Base-by-base conservation (phyloP, 371 early-diverging fungal species). In the Mortierella sp. region DNA sequence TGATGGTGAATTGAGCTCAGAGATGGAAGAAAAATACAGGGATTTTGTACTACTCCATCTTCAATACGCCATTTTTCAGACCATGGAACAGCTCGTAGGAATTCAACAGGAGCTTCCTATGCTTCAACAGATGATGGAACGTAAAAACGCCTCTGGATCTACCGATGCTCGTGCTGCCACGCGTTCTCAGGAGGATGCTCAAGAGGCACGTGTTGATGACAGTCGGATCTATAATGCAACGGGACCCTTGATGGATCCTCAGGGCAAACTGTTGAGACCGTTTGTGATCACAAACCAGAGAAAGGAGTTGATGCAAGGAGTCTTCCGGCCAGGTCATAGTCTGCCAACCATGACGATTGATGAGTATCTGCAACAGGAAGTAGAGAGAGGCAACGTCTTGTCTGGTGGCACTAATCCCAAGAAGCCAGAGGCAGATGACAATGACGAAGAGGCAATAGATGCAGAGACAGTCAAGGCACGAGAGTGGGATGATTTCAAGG, bases 311-410 rank as follows among this genome's bases (percentile, higher is more conserved):
- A 86, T 83, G 68, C 85, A 94, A 47, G 86, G 89, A 26, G 98
- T 98, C 11, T 99, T 98, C 81, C 72, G 94, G 11, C 96, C 95
- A 0, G 90, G 94, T 1, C 92, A 94, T 81, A 92, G 89, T 43
- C 80, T 99, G 62, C 99, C 99, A 3, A 98, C 98, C 5, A 98
- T 98, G 98, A 87, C 96, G 0, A 91, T 99, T 61, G 99, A 99
- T 55, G 93, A 98, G 82, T 99, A 96, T 68, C 73, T 98, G 60
- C 87, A 94, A 57, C 89, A 90, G 70, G 98, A 99, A 82, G 84
- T 84, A 69, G 92, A 90, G 70, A 88, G 95, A 26, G 99, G 99
- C 5, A 94, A 95, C 68, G 88, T 98, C 26, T 88, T 98, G 64
- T 82, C 80, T 6, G 93, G 94, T 19, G 97, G 98, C 19, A 84